Conservation (phyloP, 257 asterid genomes). For the Anisodus tanguticus region DNA sequence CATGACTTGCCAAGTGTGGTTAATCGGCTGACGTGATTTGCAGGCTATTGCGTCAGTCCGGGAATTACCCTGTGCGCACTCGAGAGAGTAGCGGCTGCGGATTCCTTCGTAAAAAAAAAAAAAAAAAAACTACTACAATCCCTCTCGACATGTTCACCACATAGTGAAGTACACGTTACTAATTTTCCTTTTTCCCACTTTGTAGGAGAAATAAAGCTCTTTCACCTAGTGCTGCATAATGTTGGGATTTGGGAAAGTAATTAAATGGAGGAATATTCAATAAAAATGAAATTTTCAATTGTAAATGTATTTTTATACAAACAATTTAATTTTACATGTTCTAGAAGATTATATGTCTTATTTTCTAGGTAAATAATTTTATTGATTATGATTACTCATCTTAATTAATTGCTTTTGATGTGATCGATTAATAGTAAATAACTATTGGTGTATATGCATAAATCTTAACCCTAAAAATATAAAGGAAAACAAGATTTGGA, state of each 20-base stretch:
- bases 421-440: too few species aligned
- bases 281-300: neutral
- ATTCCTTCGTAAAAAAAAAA: too few species aligned
- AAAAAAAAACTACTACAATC: neutral
- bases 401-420: too few species aligned
- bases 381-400: neutral
- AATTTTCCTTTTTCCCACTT: neutral
- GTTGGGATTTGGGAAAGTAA: neutral
- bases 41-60: too few species aligned
- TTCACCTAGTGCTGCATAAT: neutral
- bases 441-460: too few species aligned
- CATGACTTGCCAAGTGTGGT: too few species aligned
- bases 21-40: too few species aligned
- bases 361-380: neutral
- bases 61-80: too few species aligned
- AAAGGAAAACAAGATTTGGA: too few species aligned
- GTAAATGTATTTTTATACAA: neutral
- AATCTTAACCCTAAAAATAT: too few species aligned
- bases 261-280: too few species aligned
- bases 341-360: neutral
- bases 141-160: neutral
- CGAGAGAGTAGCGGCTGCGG: too few species aligned
- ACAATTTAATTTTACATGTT: neutral
- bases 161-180: neutral
- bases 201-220: neutral